These are phyloP conservation scores for Zygosaccharomyces sapae DNA, from an alignment of 1,139 yeast genomes.

Conservation along the genomic window DNA sequence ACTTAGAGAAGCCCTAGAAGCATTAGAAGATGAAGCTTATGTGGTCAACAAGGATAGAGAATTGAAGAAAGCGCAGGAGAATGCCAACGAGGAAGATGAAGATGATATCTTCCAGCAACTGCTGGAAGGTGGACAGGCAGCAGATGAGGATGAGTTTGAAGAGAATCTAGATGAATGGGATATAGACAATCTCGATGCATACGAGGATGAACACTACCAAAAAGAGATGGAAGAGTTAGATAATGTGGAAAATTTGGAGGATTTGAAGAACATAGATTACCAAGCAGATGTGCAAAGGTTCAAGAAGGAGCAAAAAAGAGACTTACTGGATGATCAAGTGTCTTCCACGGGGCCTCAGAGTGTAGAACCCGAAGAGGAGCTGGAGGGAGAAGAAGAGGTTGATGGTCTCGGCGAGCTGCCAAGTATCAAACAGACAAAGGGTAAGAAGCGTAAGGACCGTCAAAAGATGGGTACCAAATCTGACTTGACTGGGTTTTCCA, in stretches of 20 bases:
- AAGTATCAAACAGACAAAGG: conserved; percentile 29
- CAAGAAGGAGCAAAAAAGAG: conserved; percentile 56
- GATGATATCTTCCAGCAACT: conserved; percentile 62
- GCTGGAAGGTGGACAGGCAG: conserved; percentile 53
- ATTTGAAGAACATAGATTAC: conserved; percentile 65
- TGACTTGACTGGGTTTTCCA: conserved; percentile 84
- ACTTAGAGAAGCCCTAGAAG: conserved; percentile 84
- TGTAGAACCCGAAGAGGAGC: conserved; percentile 17
- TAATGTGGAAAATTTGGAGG: conserved; percentile 45
- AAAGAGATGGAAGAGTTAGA: conserved; percentile 32
- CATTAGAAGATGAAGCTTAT: conserved; percentile 91
- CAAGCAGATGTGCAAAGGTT: conserved; percentile 75
- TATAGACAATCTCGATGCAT: conserved; percentile 57
- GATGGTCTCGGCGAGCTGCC: conserved; percentile 63
- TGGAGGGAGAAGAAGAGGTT: conserved; percentile 32
- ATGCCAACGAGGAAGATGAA: conserved; percentile 68
- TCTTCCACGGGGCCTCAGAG: conserved; percentile 39
- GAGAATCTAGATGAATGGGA: conserved; percentile 59
- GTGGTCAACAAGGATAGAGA: conserved; percentile 49
- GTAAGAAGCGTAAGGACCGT: conserved; percentile 54
- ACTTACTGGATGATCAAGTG: conserved; percentile 70
- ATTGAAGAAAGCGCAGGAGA: conserved; percentile 47
- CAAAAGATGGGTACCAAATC: conserved; percentile 85
- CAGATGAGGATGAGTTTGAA: conserved; percentile 45
- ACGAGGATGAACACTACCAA: conserved; percentile 38